Percentiles rank a stretch among this genome's conserved stretches.
Evolutionary conservation across 352 stramenopile species (phyloP).

Genomic region (Halophytophthora polymorphica): DNA sequence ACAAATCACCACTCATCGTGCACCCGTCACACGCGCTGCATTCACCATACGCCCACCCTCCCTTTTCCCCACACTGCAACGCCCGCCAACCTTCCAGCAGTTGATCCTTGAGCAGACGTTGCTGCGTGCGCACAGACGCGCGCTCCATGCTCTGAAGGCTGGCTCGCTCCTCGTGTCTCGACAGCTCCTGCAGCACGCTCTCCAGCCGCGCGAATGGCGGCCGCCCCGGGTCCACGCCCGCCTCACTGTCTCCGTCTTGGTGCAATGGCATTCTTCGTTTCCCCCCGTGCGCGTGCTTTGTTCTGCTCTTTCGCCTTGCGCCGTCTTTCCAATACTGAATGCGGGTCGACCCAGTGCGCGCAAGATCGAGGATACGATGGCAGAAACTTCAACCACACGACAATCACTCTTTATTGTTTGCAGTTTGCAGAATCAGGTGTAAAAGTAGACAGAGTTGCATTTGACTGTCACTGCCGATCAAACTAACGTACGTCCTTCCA

Average conservation of each 20-base stretch:
- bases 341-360: neutral
- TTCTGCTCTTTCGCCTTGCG: conserved; percentile 2
- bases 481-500: too few relatives aligned
- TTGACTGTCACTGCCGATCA: too few relatives aligned
- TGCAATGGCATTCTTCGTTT: conserved; percentile 5
- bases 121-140: conserved; percentile 37
- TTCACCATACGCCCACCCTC: neutral
- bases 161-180: conserved; percentile 41
- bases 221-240: conserved; percentile 3
- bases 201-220: conserved; percentile 46
- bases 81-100: conserved; percentile 34
- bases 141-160: conserved; percentile 43
- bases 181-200: conserved; percentile 51
- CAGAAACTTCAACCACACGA: conserved; percentile 35
- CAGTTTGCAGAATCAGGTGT: conserved; percentile 6
- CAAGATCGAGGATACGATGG: too few relatives aligned
- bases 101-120: conserved; percentile 58
- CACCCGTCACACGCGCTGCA: neutral
- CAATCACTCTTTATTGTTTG: conserved; percentile 31
- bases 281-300: conserved; percentile 3
- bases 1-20: neutral
- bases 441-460: neutral
- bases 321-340: conserved; percentile 15
- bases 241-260: conserved; percentile 10
- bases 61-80: neutral